phyloP scores from a whole-genome alignment of 371 early-diverging fungal species.

The Apophysomyces trapeziformis region DNA sequence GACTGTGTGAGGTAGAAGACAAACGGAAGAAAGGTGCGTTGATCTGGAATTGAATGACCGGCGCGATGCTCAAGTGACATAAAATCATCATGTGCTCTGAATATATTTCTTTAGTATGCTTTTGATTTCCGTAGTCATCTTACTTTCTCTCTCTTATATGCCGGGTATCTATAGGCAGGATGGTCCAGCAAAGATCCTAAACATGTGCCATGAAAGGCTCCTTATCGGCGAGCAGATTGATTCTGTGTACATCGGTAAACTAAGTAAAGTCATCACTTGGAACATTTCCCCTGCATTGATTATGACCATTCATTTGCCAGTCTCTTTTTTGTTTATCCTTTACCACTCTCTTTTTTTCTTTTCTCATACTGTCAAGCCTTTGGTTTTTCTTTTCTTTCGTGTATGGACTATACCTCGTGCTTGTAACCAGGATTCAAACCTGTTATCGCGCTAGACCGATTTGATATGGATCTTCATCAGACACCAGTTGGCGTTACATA shows the following conservation, averaged over 20 bases:
- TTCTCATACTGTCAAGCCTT: neutral
- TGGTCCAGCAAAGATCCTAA: neutral
- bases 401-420: too few relatives aligned
- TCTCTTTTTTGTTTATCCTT: neutral
- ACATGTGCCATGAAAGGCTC: neutral
- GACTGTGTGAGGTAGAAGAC: neutral
- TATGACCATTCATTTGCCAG: neutral
- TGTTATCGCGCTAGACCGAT: too few relatives aligned
- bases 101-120: neutral
- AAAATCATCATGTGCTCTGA: neutral
- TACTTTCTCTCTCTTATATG: too few relatives aligned
- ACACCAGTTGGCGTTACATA: too few relatives aligned
- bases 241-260: neutral
- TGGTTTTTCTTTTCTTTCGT: too few relatives aligned
- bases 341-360: neutral
- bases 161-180: neutral
- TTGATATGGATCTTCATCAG: too few relatives aligned
- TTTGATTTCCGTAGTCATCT: too few relatives aligned
- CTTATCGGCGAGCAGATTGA: neutral
- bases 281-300: slow-evolving; percentile 7
- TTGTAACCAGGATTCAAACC: too few relatives aligned
- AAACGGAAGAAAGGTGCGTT: neutral
- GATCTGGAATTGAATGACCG: neutral
- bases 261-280: neutral
- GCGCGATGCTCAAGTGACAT: neutral